Base-by-base conservation (phyloP, 108 stramenopile genomes). In the Skeletonema grethae region DNA sequence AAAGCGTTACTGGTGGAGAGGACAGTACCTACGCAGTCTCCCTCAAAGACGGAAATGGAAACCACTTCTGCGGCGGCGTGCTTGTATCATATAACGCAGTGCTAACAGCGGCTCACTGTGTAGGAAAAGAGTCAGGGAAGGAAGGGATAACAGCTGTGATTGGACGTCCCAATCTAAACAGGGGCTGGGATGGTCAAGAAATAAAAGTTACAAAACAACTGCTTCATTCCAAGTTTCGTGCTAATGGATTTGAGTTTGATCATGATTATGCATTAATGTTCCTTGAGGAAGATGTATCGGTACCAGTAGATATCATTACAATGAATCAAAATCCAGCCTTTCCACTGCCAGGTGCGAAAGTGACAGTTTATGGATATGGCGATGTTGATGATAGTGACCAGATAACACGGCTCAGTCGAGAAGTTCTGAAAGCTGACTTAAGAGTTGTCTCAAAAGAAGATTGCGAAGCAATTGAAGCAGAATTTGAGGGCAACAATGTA, bases 181-280 rank as follows among this genome's bases (percentile, higher is more conserved):
- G 6, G 10, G 15, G 0, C n/a, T 15, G 4, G 11, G 68, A 7
- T 12, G 71, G 71, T 2, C 55, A 72, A 46, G 71, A 72, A 31
- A n/a, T 72, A 12, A 10, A 29, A 24, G 60, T 72, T 3, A 24
- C 15, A 15, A 35, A 55, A 31, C 62, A 57, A 57, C 25, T 46
- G 39, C n/a, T 72, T 16, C 71, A 72, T 41, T 61, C 71, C 5
- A 46, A 48, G 13, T 56, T 63, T 35, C 41, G 41, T 15, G 13
- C 41, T 0, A 43, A 10, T 43, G 41, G 41, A n/a, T 56, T 39
- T 15, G 22, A 50, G 16, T 56, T 61, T 36, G 63, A 72, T 57
- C 55, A 72, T 29, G 71, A 72, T 41, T 63, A 63, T 39, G 71
- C 62, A 3, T 39, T 63, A 28, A n/a, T 72, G 22, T 72, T 72